Evolutionary conservation across 2,329 filamentous ascomycete species (phyloP).

Genomic region (Madurella mycetomatis): DNA sequence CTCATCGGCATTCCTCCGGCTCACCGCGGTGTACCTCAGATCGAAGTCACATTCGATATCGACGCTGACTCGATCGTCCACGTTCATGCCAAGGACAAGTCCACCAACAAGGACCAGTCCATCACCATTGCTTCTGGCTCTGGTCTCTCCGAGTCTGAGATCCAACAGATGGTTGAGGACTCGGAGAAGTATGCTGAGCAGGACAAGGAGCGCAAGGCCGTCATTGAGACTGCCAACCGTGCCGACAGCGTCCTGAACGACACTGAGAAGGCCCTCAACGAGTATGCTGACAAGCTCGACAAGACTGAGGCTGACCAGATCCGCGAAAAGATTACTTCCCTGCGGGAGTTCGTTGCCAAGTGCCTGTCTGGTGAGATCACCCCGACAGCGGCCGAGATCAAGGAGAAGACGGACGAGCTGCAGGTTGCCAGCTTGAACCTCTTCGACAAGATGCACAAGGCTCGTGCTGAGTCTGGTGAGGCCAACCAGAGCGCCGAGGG

Average conservation of each 20-base stretch:
- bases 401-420: slow-evolving; percentile 98
- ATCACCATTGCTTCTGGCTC: slow-evolving; percentile 98
- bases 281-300: slow-evolving; percentile 93
- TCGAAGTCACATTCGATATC: slow-evolving; percentile 98
- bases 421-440: slow-evolving; percentile 93
- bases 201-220: slow-evolving; percentile 93
- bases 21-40: slow-evolving; percentile 91
- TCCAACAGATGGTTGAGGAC: slow-evolving; percentile 95
- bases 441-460: slow-evolving; percentile 99
- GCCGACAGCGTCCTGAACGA: slow-evolving; percentile 95
- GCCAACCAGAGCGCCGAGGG: slow-evolving; percentile 30
- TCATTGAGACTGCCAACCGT: slow-evolving; percentile 96
- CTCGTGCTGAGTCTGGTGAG: slow-evolving; percentile 63
- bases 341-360: slow-evolving; percentile 89
- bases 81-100: slow-evolving; percentile 98
- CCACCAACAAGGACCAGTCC: slow-evolving; percentile 98
- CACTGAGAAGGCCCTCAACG: slow-evolving; percentile 96
- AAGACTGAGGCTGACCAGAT: slow-evolving; percentile 92
- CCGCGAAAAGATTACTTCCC: slow-evolving; percentile 82
- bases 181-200: slow-evolving; percentile 93
- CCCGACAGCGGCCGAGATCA: slow-evolving; percentile 85
- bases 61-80: slow-evolving; percentile 97
- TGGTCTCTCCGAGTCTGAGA: slow-evolving; percentile 90
- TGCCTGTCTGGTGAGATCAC: slow-evolving; percentile 87
- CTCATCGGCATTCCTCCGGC: slow-evolving; percentile 94